phyloP scores from a whole-genome alignment of 2,329 filamentous ascomycete species.

The Penicillium janthinellum region DNA sequence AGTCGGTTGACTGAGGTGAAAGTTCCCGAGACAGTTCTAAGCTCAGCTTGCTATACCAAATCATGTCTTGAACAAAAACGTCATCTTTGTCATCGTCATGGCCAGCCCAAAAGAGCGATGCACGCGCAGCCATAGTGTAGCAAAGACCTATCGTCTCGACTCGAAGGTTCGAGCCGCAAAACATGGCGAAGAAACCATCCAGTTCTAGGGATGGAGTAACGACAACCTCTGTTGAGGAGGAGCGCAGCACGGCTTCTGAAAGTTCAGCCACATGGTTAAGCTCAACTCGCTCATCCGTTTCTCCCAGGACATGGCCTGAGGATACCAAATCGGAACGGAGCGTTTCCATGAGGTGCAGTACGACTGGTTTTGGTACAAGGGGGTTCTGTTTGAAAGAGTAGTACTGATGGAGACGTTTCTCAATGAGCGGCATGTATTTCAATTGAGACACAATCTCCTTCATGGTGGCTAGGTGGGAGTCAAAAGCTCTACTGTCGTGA shows the following conservation, averaged over 20 bases:
- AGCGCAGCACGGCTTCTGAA: slow-evolving; percentile 4
- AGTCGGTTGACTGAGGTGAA: slow-evolving; percentile 18
- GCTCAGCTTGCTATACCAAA: slow-evolving; percentile 14
- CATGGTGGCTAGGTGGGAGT: slow-evolving; percentile 10
- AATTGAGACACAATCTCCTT: slow-evolving; percentile 13
- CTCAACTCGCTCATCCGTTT: not conserved
- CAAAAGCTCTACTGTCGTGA: slow-evolving; percentile 8
- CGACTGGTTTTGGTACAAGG: slow-evolving; percentile 15
- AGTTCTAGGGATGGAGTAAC: slow-evolving; percentile 14
- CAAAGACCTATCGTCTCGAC: slow-evolving; percentile 20
- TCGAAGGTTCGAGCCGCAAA: slow-evolving; percentile 18
- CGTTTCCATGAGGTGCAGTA: slow-evolving; percentile 10
- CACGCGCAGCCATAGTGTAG: slow-evolving; percentile 19
- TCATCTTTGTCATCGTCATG: not conserved
- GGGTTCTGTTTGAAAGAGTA: slow-evolving; percentile 11
- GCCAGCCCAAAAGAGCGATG: slow-evolving; percentile 2
- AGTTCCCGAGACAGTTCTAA: slow-evolving; percentile 20
- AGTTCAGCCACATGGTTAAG: not conserved
- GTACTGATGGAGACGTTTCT: slow-evolving; percentile 14
- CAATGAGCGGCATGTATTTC: slow-evolving; percentile 13
- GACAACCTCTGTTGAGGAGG: slow-evolving; percentile 12
- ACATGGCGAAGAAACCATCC: slow-evolving; percentile 15
- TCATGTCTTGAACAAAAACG: slow-evolving; percentile 16
- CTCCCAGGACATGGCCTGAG: not conserved
- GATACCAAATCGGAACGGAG: slow-evolving; percentile 1